phyloP scores from a whole-genome alignment of 108 stramenopile species.

The Stephanodiscus triporus region DNA sequence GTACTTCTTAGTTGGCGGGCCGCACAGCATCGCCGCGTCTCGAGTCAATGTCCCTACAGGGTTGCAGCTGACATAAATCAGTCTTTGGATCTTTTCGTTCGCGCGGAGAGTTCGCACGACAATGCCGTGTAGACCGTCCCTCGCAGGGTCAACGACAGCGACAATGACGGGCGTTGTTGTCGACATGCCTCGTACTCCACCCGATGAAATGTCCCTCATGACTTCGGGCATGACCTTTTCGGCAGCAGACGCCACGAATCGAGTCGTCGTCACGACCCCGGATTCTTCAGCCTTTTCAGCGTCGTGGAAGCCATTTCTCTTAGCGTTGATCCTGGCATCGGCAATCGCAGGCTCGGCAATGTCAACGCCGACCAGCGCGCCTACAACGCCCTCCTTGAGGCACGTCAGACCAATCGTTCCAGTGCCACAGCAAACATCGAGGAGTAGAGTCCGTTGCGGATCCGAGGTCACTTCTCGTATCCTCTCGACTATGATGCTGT shows the following conservation, averaged over 20 bases:
- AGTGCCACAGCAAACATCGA: slow-evolving; percentile 97
- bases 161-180: slow-evolving; percentile 48
- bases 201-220: slow-evolving; percentile 43
- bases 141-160: slow-evolving; percentile 93
- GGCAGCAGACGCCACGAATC: slow-evolving; percentile 75
- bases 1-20: slow-evolving; percentile 76
- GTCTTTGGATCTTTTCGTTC: slow-evolving; percentile 66
- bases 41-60: slow-evolving; percentile 81
- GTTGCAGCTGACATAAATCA: slow-evolving; percentile 96
- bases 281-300: slow-evolving; percentile 4
- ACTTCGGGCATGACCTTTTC: slow-evolving; percentile 70
- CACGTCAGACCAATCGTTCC: slow-evolving; percentile 92
- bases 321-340: slow-evolving; percentile 86
- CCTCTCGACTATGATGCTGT: slow-evolving; percentile 76
- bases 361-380: slow-evolving; percentile 86
- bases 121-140: slow-evolving; percentile 85
- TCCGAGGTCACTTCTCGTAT: slow-evolving; percentile 62
- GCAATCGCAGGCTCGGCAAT: slow-evolving; percentile 84
- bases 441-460: slow-evolving; percentile 55
- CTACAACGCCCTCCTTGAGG: slow-evolving; percentile 72
- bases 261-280: slow-evolving; percentile 15
- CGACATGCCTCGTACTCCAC: neutral
- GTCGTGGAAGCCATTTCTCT: slow-evolving; percentile 43
- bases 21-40: slow-evolving; percentile 83
- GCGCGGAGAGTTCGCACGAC: slow-evolving; percentile 77